Evolutionary conservation across 2,329 filamentous ascomycete species (phyloP), one percentile per base, ranked within the genome.

Genomic region (Colletotrichum sp.): DNA sequence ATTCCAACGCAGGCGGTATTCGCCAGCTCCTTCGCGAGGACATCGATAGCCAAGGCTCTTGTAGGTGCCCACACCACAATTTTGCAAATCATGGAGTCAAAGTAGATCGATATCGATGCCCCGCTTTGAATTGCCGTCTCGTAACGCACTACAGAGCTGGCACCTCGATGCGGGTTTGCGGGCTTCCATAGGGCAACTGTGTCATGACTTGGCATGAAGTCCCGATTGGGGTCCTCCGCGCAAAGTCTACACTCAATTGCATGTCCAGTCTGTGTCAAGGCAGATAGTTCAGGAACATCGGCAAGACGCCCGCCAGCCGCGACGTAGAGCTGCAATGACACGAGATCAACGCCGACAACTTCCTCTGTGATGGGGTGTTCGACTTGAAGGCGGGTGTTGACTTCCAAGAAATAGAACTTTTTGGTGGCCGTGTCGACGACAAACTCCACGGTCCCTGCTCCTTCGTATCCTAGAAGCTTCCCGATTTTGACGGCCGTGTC

Each of bases 361-460:
- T 66, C 43, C 6, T 72, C 64, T 6, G 70, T 67, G 26, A 72
- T 93, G 0, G 94, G 93, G 78, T 96, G 94, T 81, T 96, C 94
- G 28, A 96, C 94, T 79, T 96, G 94, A 4, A 96, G 83, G 13
- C 94, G 87, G 0, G 94, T 78, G 87, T 90, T 88, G 81, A 90
- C 88, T 72, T 72, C 70, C 21, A 72, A 32, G 10, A 72, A 72
- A 13, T 88, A 88, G 71, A 85, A 87, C 5, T 79, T 74, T 0
- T 77, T 78, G 0, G 80, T 80, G 6, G 77, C 74, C 9, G 78
- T 78, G 66, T 86, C 83, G 8, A 84, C 80, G 0, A 87, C 77
- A 34, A 86, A 87, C 76, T 87, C 86, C 3, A 87, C 84, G 0
- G 86, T 87, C 2, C 85, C 86, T 1, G 82, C 85, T 16, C 80